Evolutionary conservation across 1,139 yeast genomes (phyloP).

Genomic region (Candida freyschussii): DNA sequence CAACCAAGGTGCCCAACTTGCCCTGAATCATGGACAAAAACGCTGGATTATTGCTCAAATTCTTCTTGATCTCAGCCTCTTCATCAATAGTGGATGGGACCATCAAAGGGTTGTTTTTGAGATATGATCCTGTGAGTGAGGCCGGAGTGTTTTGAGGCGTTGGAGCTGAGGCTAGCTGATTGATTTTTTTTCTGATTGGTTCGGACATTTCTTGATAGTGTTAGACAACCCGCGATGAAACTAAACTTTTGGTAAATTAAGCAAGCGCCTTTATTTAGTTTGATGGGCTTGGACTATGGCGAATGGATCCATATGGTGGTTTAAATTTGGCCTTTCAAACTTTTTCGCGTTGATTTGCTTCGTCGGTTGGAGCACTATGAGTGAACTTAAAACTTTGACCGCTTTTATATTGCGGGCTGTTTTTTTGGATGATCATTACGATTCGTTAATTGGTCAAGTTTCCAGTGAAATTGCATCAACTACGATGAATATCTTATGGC

Average conservation of each 20-base stretch:
- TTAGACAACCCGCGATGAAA: no score
- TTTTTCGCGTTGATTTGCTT: no score
- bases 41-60: slow-evolving; percentile 68
- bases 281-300: no score
- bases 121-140: slow-evolving; percentile 71
- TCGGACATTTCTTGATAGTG: slow-evolving; percentile 15
- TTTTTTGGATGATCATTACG: no score
- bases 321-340: no score
- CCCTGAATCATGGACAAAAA: slow-evolving; percentile 86
- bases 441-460: no score
- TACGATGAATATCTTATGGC: no score
- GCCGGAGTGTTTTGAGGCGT: slow-evolving; percentile 99
- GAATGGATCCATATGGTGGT: no score
- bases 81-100: slow-evolving; percentile 55
- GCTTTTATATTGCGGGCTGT: no score
- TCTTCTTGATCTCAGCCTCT: slow-evolving; percentile 33
- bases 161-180: slow-evolving; percentile 89
- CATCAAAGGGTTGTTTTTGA: slow-evolving; percentile 57
- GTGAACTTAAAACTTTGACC: neutral
- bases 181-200: slow-evolving; percentile 37
- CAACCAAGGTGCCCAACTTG: slow-evolving; percentile 77
- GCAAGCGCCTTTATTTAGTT: no score
- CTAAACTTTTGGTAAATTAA: no score
- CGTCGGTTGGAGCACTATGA: neutral
- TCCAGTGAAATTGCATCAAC: no score